Evolutionary conservation across 2,329 filamentous ascomycete genomes (phyloP), one percentile per base, ranked within the genome.

Genomic region (Trichophyton mentagrophytes): DNA sequence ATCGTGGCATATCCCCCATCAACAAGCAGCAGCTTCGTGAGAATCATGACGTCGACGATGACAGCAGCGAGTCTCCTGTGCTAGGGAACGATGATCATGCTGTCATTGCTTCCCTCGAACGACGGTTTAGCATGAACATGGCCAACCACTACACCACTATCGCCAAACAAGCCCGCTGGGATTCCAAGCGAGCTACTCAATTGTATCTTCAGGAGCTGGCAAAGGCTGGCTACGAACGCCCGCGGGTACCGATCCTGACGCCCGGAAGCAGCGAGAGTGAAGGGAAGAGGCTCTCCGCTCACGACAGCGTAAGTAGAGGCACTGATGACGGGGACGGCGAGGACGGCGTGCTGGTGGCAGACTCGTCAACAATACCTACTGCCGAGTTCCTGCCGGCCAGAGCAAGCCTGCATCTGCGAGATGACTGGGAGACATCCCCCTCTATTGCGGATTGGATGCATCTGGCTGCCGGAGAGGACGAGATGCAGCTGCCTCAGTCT

Each of bases 101-200:
- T 17, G 51, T 55, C 15, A 55, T 55, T 33, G 36, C 57, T 7
- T 59, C 57, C 6, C 40, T 59, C 7, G 57, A 59, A 27, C 8
- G 58, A 30, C 47, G 64, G 13, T 62, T 61, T 38, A 65, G 62
- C 38, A 60, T 63, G 51, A 61, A 65, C 51, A 60, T 66, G 58
- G 61, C 63, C 56, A 62, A 65, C 17, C 63, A 77, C n/a, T 79
- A 79, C 9, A 79, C 80, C 13, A 77, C 78, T 58, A 69, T 83
- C 59, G 79, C 78, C n/a, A 77, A 78, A 64, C 74, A 80, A 62
- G 77, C 77, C 6, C 75, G 77, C 38, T 83, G 80, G 77, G 78
- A 80, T 58, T 78, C 79, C 1, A 79, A 78, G 61, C 78, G 79
- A 61, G 78, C 80, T 2, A 80, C 78, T 2, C 78, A 80, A 62